Percentiles rank a stretch among this genome's conserved stretches.
These are phyloP conservation scores for Yamadazyma siamensis DNA, from an alignment of 1,139 yeast genomes.

Conservation along the genomic window DNA sequence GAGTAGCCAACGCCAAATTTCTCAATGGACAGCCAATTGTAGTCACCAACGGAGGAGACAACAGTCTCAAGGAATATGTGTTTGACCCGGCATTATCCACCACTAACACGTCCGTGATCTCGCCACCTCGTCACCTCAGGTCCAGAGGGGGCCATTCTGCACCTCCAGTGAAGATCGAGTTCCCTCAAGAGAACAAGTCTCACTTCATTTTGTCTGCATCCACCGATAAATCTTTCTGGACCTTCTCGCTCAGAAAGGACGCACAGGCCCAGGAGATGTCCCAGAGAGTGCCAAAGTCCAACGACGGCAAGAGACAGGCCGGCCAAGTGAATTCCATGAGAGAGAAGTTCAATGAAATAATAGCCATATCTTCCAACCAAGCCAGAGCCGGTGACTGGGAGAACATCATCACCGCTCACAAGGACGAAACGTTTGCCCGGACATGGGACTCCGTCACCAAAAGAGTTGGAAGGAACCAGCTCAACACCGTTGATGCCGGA, in stretches of 20 bases:
- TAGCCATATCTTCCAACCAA: slow-evolving; percentile 68
- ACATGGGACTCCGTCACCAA: slow-evolving; percentile 89
- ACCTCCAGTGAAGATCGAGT: slow-evolving; percentile 76
- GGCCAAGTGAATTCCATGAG: slow-evolving; percentile 51
- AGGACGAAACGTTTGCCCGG: slow-evolving; percentile 78
- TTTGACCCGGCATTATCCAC: slow-evolving; percentile 86
- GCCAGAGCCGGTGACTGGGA: slow-evolving; percentile 94
- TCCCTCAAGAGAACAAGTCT: slow-evolving; percentile 74
- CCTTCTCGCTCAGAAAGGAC: slow-evolving; percentile 88
- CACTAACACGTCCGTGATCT: slow-evolving; percentile 59
- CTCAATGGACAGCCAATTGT: slow-evolving; percentile 90
- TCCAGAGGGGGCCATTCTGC: slow-evolving; percentile 96
- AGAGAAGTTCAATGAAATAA: slow-evolving; percentile 76
- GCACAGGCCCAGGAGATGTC: slow-evolving; percentile 95
- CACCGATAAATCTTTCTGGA: slow-evolving; percentile 84
- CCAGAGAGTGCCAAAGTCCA: slow-evolving; percentile 60
- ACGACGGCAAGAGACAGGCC: slow-evolving; percentile 55
- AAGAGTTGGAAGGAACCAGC: slow-evolving; percentile 71
- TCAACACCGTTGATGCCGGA: slow-evolving; percentile 75
- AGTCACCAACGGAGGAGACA: slow-evolving; percentile 92
- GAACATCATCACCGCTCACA: slow-evolving; percentile 87
- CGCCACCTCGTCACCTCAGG: slow-evolving; percentile 90
- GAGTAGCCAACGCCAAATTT: slow-evolving; percentile 73
- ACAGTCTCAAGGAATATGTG: slow-evolving; percentile 82
- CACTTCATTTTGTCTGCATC: slow-evolving; percentile 89